Conservation (phyloP, 495 filamentous ascomycete genomes). For the Amniculicola lignicola region DNA sequence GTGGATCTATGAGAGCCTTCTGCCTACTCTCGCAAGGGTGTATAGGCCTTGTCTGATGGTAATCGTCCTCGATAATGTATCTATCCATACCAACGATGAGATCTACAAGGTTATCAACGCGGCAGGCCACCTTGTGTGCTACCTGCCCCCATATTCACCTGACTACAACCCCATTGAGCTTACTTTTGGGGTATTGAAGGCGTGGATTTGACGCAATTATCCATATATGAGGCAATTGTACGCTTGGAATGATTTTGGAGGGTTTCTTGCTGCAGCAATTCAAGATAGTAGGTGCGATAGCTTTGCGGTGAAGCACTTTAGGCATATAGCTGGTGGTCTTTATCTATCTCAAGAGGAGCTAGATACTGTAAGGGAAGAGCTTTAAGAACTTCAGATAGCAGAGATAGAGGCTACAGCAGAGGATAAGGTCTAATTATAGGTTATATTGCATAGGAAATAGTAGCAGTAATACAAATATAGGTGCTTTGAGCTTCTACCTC, state of each 20-base stretch:
- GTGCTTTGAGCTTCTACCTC: too few relatives aligned
- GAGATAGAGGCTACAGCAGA: too few relatives aligned
- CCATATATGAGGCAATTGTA: neutral
- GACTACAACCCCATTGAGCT: conserved; percentile 41
- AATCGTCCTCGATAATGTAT: conserved; percentile 5
- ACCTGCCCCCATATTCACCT: conserved; percentile 39
- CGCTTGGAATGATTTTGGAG: neutral
- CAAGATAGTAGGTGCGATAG: neutral
- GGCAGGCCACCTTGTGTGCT: conserved; percentile 41
- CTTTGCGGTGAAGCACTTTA: neutral
- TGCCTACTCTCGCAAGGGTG: neutral
- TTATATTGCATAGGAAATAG: too few relatives aligned
- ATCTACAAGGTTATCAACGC: neutral
- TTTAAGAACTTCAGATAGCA: too few relatives aligned
- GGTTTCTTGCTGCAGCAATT: neutral
- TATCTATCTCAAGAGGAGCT: too few relatives aligned
- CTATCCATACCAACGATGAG: conserved; percentile 6
- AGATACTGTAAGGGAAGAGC: too few relatives aligned
- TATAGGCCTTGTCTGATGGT: neutral
- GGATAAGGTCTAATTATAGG: too few relatives aligned
- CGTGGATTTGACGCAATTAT: conserved; percentile 1
- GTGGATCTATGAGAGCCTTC: neutral
- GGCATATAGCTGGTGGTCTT: too few relatives aligned
- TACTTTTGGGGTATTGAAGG: conserved; percentile 13
- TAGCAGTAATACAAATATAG: too few relatives aligned